Conservation (phyloP, 371 early-diverging fungal genomes). For the Apophysomyces ossiformis region DNA sequence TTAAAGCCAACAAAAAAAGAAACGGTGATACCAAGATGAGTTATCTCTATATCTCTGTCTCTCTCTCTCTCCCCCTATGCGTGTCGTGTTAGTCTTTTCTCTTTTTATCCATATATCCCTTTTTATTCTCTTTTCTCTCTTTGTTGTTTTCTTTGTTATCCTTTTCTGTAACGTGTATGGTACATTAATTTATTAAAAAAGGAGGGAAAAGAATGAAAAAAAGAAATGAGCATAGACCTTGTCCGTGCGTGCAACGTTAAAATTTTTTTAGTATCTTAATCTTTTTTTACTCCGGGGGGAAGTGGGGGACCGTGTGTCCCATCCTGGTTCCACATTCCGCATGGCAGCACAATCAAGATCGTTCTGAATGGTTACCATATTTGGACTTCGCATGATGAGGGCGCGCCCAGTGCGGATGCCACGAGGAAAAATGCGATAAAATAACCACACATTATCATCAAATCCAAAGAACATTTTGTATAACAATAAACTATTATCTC, state of each 20-base stretch:
- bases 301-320: background rate
- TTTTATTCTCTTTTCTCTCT: background rate
- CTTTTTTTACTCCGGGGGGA: background rate
- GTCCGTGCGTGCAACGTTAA: background rate
- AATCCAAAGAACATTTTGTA: background rate
- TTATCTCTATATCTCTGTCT: too few relatives aligned
- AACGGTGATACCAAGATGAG: background rate
- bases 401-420: background rate
- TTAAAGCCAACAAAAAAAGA: background rate
- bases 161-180: background rate
- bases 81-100: background rate
- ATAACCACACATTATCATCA: background rate
- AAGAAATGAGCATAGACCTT: background rate
- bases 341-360: constrained; percentile 10
- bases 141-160: background rate
- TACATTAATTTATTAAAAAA: background rate
- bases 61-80: too few relatives aligned
- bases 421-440: background rate
- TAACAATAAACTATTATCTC: background rate
- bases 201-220: background rate
- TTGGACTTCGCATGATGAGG: background rate
- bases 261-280: too few relatives aligned
- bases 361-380: constrained; percentile 12
- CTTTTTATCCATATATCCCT: background rate
- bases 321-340: constrained; percentile 9